A percentile compares a stretch with the other conserved stretches of the same genome.
phyloP scores from a whole-genome alignment of 83 land plant genomes.

The Picea abies region DNA sequence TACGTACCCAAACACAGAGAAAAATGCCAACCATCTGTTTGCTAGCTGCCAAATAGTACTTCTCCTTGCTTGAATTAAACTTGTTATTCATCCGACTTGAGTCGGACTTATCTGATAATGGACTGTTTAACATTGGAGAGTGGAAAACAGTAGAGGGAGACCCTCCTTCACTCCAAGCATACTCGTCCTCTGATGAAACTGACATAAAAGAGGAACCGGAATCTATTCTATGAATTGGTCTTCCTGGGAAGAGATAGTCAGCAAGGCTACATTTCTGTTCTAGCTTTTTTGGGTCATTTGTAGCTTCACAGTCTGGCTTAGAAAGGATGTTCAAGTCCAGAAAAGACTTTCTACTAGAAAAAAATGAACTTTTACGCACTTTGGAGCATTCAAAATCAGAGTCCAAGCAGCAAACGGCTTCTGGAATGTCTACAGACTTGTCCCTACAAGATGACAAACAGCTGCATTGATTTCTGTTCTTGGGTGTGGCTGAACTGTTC shows the following conservation, averaged over 20 bases:
- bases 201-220: background rate
- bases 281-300: background rate
- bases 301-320: background rate
- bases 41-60: constrained; percentile 28
- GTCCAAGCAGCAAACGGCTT: background rate
- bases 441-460: constrained; percentile 3
- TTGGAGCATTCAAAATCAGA: constrained; percentile 1
- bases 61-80: constrained; percentile 11
- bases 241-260: background rate
- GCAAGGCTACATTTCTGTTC: background rate
- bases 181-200: constrained; percentile 13
- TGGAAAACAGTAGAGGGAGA: background rate
- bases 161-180: background rate
- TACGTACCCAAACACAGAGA: constrained; percentile 58
- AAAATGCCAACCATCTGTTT: constrained; percentile 81
- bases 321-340: background rate
- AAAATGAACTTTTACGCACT: background rate
- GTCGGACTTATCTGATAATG: background rate
- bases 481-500: constrained; percentile 17
- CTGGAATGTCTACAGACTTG: background rate
- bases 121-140: background rate
- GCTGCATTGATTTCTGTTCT: background rate
- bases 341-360: background rate
- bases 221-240: constrained; percentile 1
- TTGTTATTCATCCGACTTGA: background rate